These are phyloP conservation scores for Achaetomiella virescens DNA, from an alignment of 495 filamentous ascomycete genomes.

Conservation along the genomic window DNA sequence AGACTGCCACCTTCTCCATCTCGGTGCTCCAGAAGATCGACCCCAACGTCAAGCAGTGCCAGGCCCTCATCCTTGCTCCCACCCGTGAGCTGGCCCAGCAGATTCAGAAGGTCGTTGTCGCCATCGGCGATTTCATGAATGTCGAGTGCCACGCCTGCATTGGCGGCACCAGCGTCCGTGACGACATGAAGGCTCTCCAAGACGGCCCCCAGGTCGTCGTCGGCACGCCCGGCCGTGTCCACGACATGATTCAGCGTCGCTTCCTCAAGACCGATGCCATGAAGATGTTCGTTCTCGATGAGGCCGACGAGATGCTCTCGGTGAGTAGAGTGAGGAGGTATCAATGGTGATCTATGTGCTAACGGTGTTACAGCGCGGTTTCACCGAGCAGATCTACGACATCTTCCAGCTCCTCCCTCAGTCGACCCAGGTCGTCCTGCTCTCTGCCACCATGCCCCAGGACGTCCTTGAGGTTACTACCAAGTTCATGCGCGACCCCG, in stretches of 20 bases:
- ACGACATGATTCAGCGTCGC: slow-evolving; percentile 97
- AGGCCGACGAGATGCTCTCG: slow-evolving; percentile 88
- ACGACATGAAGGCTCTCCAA: slow-evolving; percentile 94
- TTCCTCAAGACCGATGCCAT: slow-evolving; percentile 89
- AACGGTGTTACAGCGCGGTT: slow-evolving; percentile 63
- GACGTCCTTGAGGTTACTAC: slow-evolving; percentile 99
- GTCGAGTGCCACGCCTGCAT: slow-evolving; percentile 98
- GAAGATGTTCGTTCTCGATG: slow-evolving; percentile 98
- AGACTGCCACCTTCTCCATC: slow-evolving; percentile 98
- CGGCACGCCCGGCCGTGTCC: slow-evolving; percentile 90
- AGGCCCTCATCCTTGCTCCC: slow-evolving; percentile 94
- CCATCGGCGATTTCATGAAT: slow-evolving; percentile 98
- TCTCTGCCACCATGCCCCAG: slow-evolving; percentile 94
- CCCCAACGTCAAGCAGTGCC: slow-evolving; percentile 74
- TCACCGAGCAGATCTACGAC: slow-evolving; percentile 99
- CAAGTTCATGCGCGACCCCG: slow-evolving; percentile 99
- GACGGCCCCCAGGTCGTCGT: slow-evolving; percentile 96
- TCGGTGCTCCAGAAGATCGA: slow-evolving; percentile 94
- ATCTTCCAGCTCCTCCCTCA: slow-evolving; percentile 95
- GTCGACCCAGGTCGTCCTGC: slow-evolving; percentile 93
- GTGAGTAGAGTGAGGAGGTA: slow-evolving; percentile 45
- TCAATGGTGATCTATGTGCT: background rate
- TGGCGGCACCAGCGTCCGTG: slow-evolving; percentile 93
- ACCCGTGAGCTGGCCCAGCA: slow-evolving; percentile 97
- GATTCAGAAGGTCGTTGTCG: slow-evolving; percentile 96